Evolutionary conservation across 2,329 filamentous ascomycete species (phyloP).

Genomic region (Neopestalotiopsis clavispora): DNA sequence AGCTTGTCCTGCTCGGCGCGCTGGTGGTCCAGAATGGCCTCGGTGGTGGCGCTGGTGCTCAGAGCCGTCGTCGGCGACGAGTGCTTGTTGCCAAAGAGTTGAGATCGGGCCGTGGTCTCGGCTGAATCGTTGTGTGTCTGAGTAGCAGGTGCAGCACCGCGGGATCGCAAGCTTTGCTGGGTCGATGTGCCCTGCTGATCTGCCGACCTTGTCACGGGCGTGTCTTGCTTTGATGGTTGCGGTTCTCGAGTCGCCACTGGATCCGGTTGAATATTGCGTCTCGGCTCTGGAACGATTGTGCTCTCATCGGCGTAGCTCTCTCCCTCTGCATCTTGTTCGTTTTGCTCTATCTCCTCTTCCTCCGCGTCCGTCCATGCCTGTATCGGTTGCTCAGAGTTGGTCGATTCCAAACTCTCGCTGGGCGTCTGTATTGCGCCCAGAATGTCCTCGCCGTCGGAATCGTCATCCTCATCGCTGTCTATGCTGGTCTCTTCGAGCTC

Average conservation of each 20-base stretch:
- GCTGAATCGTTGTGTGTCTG: constrained; percentile 18
- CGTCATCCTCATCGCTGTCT: constrained; percentile 41
- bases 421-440: constrained; percentile 59
- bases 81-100: constrained; percentile 49
- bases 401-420: constrained; percentile 55
- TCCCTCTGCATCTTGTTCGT: constrained; percentile 11
- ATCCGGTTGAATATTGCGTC: background rate
- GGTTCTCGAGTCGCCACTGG: constrained; percentile 18
- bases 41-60: constrained; percentile 59
- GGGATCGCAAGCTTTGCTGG: constrained; percentile 34
- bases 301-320: constrained; percentile 16
- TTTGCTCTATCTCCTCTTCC: background rate
- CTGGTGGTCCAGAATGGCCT: constrained; percentile 77
- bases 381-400: constrained; percentile 17
- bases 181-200: constrained; percentile 28
- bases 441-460: constrained; percentile 57
- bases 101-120: constrained; percentile 38
- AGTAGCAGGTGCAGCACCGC: background rate
- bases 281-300: constrained; percentile 7
- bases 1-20: constrained; percentile 83
- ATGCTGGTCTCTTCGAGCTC: constrained; percentile 68
- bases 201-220: background rate
- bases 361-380: constrained; percentile 1
- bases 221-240: constrained; percentile 13
- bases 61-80: constrained; percentile 38